These are phyloP conservation scores for Eugenia klotzschiana DNA, from an alignment of 441 rosid genomes.

Conservation along the genomic window DNA sequence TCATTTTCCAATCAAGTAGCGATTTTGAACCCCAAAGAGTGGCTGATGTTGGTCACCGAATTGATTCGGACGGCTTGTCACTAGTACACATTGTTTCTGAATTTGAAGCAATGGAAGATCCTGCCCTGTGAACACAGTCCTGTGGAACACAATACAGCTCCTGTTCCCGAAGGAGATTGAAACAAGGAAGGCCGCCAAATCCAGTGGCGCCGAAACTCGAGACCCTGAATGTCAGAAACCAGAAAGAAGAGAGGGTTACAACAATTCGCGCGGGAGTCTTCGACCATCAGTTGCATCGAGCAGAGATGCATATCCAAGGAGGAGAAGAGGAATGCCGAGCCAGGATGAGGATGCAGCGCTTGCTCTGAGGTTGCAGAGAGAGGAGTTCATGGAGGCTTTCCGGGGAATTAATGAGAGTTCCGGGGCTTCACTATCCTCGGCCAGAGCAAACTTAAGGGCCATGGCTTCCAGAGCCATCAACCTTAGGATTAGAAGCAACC, in stretches of 20 bases:
- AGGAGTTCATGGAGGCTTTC: constrained; percentile 64
- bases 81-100: background rate
- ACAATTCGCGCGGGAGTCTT: background rate
- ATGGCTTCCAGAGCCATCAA: constrained; percentile 80
- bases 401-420: constrained; percentile 5
- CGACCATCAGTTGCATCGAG: constrained; percentile 4
- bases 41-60: background rate
- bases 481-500: constrained; percentile 21
- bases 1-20: background rate
- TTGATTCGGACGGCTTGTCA: background rate
- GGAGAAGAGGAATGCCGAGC: constrained; percentile 10
- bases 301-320: background rate
- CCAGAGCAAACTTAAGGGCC: constrained; percentile 80
- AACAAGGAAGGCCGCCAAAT: constrained; percentile 39
- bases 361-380: constrained; percentile 70
- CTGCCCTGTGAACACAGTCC: constrained; percentile 81
- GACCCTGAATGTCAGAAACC: constrained; percentile 15
- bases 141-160: constrained; percentile 97
- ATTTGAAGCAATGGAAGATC: constrained; percentile 68
- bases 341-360: constrained; percentile 80
- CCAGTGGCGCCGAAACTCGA: constrained; percentile 7
- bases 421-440: constrained; percentile 20
- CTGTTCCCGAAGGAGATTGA: constrained; percentile 79
- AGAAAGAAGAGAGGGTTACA: constrained; percentile 1
- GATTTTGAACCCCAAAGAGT: background rate